A percentile compares a stretch with the other conserved stretches of the same genome.
phyloP scores from a whole-genome alignment of 139 green algal genomes.

The Picochlorum costavermella region DNA sequence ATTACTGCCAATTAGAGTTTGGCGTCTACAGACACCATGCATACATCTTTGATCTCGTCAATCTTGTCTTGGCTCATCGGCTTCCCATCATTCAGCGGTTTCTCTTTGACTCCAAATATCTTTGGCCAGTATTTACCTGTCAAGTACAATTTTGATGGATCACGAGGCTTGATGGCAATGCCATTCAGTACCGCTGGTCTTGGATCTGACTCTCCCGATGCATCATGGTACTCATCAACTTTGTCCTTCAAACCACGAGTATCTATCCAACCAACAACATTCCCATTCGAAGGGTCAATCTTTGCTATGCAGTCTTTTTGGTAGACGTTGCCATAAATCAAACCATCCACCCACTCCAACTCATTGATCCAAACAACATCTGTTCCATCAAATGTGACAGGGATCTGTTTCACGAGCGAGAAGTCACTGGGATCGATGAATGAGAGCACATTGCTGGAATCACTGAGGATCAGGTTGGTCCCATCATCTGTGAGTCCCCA shows the following conservation, averaged over 20 bases:
- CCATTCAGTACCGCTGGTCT: constrained; percentile 74
- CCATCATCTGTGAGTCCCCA: constrained; percentile 74
- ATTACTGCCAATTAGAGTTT: not conserved
- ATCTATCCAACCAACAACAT: constrained; percentile 58
- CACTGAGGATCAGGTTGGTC: constrained; percentile 51
- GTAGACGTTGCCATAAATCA: constrained; percentile 82
- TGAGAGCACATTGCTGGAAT: constrained; percentile 48
- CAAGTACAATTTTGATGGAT: constrained; percentile 56
- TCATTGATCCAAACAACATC: constrained; percentile 34
- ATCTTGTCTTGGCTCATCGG: not conserved
- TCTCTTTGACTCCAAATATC: constrained; percentile 14
- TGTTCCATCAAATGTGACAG: constrained; percentile 18
- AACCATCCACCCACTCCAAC: constrained; percentile 69
- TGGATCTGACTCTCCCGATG: constrained; percentile 3
- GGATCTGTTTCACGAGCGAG: constrained; percentile 7
- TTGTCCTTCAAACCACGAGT: constrained; percentile 34
- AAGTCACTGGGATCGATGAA: constrained; percentile 52
- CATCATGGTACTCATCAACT: constrained; percentile 17
- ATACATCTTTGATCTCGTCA: not conserved
- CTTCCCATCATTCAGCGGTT: not conserved
- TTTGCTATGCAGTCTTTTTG: constrained; percentile 74
- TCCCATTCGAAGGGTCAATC: constrained; percentile 50
- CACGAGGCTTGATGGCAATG: constrained; percentile 64
- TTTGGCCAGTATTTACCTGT: constrained; percentile 76
- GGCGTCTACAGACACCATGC: not conserved